A percentile compares a stretch with the other conserved stretches of the same genome.
Conservation (phyloP, 495 filamentous ascomycete species). For the Rostrohypoxylon terebratum region DNA sequence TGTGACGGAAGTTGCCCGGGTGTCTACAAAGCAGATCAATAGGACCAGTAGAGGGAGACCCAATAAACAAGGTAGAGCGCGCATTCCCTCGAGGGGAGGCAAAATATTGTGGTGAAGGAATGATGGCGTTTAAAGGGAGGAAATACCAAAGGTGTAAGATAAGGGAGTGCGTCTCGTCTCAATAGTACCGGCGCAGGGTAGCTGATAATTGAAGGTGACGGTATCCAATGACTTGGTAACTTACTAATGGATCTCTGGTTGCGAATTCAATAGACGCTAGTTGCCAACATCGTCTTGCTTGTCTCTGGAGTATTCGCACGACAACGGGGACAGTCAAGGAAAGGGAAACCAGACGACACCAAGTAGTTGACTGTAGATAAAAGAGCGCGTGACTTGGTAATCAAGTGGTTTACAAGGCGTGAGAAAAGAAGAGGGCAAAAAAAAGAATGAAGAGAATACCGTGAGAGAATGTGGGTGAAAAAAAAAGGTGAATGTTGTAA, state of each 20-base stretch:
- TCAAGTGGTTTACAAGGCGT: background rate
- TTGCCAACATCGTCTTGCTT: background rate
- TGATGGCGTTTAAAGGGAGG: constrained; percentile 41
- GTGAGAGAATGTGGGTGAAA: background rate
- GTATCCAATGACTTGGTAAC: background rate
- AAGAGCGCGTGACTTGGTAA: background rate
- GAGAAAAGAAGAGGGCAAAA: background rate
- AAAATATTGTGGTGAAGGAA: constrained; percentile 42
- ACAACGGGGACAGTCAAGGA: background rate
- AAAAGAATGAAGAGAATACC: constrained; percentile 9
- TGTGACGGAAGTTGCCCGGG: constrained; percentile 36
- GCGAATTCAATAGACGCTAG: constrained; percentile 8
- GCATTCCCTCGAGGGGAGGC: constrained; percentile 21
- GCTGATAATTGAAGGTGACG: background rate
- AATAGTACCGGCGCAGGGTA: background rate
- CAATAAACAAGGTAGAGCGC: constrained; percentile 35
- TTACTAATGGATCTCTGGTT: constrained; percentile 4
- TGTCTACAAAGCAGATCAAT: constrained; percentile 7
- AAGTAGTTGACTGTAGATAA: constrained; percentile 1
- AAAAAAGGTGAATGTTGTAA: background rate
- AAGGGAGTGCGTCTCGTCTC: constrained; percentile 26
- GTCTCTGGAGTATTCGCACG: background rate
- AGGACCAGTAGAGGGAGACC: constrained; percentile 20
- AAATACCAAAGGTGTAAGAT: constrained; percentile 31
- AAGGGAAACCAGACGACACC: background rate